phyloP scores from a whole-genome alignment of 768 basidiomycete species.

The Guyanaporus albipodus region DNA sequence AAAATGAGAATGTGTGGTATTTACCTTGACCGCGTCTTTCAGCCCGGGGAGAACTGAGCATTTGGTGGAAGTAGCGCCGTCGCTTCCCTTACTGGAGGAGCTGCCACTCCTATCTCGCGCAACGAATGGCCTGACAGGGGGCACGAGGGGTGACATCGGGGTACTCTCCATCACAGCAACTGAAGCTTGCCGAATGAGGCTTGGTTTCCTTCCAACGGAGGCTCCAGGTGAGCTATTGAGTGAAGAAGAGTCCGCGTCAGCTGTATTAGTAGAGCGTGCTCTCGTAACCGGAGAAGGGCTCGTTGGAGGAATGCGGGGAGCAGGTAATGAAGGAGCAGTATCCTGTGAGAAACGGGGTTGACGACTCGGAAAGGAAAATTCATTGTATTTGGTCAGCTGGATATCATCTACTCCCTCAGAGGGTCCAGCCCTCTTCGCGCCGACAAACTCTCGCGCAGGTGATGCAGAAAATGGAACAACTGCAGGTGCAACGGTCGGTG shows the following conservation, averaged over 20 bases:
- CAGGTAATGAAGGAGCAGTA: conserved; percentile 32
- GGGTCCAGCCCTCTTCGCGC: conserved; percentile 29
- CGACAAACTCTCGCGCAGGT: conserved; percentile 33
- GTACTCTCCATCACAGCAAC: conserved; percentile 52
- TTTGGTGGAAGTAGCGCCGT: conserved; percentile 27
- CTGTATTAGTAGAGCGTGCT: conserved; percentile 33
- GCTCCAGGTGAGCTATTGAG: conserved; percentile 9
- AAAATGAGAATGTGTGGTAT: background rate
- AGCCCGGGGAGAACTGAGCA: conserved; percentile 50
- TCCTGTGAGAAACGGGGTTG: conserved; percentile 59
- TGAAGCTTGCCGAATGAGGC: conserved; percentile 47
- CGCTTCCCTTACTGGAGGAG: conserved; percentile 39
- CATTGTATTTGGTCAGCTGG: conserved; percentile 42
- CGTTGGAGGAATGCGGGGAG: conserved; percentile 23
- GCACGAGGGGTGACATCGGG: conserved; percentile 34
- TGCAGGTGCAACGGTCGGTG: conserved; percentile 26
- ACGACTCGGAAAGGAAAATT: conserved; percentile 55
- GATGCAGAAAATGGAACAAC: conserved; percentile 32
- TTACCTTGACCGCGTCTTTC: conserved; percentile 72
- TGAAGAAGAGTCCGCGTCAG: conserved; percentile 18
- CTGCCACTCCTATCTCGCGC: conserved; percentile 47
- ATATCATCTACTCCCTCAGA: conserved; percentile 38
- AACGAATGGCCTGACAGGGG: conserved; percentile 47
- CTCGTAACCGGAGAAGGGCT: conserved; percentile 33
- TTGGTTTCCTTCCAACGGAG: conserved; percentile 32